phyloP scores from a whole-genome alignment of 2,329 filamentous ascomycete species.

The Pestalotiopsis sp. region DNA sequence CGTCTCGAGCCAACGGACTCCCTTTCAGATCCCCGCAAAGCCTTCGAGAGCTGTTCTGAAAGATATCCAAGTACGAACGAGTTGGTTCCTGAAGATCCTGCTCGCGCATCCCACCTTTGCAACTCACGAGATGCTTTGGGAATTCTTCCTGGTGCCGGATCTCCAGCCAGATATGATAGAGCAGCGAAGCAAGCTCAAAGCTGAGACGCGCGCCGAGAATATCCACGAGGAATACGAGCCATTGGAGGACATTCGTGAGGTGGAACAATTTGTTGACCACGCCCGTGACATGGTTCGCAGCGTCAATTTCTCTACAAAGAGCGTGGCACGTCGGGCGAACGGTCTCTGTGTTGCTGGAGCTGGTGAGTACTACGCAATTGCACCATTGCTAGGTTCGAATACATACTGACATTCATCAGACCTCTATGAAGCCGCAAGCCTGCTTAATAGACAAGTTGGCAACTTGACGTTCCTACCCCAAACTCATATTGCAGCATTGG shows the following conservation, averaged over 20 bases:
- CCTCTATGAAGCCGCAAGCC: conserved; percentile 65
- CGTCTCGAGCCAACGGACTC: conserved; percentile 76
- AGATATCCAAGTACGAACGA: conserved; percentile 83
- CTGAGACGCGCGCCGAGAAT: conserved; percentile 78
- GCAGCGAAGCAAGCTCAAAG: conserved; percentile 84
- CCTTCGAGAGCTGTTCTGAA: conserved; percentile 85
- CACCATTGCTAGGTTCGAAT: neutral
- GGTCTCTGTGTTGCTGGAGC: conserved; percentile 66
- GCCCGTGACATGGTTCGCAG: conserved; percentile 87
- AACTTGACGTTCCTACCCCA: conserved; percentile 69
- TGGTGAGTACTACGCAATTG: conserved; percentile 45
- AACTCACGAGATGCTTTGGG: conserved; percentile 97
- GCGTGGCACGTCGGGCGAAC: conserved; percentile 79
- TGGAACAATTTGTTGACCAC: conserved; percentile 90
- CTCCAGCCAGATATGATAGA: conserved; percentile 89
- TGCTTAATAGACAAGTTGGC: conserved; percentile 56
- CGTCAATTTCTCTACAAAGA: conserved; percentile 82
- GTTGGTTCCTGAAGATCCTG: conserved; percentile 86
- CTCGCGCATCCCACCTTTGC: conserved; percentile 89
- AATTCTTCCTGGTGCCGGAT: conserved; percentile 96
- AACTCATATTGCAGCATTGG: conserved; percentile 70
- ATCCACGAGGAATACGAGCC: conserved; percentile 89
- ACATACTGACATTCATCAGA: conserved; percentile 52
- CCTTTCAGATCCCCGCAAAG: conserved; percentile 91
- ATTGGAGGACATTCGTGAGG: conserved; percentile 80